phyloP scores from a whole-genome alignment of 805 yeast species.

The Saccharomycopsis schoenii region DNA sequence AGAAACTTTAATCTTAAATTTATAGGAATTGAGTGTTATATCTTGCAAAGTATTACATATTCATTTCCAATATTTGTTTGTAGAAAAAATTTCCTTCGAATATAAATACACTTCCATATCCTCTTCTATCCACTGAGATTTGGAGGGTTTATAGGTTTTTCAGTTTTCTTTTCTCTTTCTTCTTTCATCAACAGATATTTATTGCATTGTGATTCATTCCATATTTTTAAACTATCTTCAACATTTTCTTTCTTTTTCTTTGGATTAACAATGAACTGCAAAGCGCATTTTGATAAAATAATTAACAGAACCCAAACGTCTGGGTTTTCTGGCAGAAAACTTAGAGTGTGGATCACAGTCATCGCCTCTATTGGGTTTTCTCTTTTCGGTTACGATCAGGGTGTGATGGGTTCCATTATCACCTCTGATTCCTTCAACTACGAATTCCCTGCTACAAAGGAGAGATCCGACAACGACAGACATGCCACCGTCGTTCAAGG shows the following conservation, averaged over 20 bases:
- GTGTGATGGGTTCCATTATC: constrained; percentile 59
- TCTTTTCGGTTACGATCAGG: constrained; percentile 73
- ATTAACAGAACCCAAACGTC: constrained; percentile 26
- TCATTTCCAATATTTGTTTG: too few relatives aligned
- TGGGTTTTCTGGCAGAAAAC: constrained; percentile 47
- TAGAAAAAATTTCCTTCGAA: background rate
- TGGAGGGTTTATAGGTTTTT: too few relatives aligned
- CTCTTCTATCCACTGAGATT: background rate
- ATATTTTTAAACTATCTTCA: too few relatives aligned
- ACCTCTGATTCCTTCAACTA: constrained; percentile 52
- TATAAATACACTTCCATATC: background rate
- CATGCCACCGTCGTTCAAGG: constrained; percentile 60
- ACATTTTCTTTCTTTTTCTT: too few relatives aligned
- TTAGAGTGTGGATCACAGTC: constrained; percentile 40
- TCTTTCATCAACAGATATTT: background rate
- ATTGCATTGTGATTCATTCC: too few relatives aligned
- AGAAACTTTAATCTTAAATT: background rate
- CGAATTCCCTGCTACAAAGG: constrained; percentile 47
- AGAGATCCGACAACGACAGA: constrained; percentile 22
- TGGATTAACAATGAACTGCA: background rate
- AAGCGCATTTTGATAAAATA: background rate
- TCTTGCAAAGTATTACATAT: too few relatives aligned
- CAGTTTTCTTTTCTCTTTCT: too few relatives aligned
- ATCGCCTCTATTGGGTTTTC: constrained; percentile 58
- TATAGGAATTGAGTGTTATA: background rate